Evolutionary conservation across 106 monocot genomes (phyloP).

Genomic region (Dioscorea alata): DNA sequence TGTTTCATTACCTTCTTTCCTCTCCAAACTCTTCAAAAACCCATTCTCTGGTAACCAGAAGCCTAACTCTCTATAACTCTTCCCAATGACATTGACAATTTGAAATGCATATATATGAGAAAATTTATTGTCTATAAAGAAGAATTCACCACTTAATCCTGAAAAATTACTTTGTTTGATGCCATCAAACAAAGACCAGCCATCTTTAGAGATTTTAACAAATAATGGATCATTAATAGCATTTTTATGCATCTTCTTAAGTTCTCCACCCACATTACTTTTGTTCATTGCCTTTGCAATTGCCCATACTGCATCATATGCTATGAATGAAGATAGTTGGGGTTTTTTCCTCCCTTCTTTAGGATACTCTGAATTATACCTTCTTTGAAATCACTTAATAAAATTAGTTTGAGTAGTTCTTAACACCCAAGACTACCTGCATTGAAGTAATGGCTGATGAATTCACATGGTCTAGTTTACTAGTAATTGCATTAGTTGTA

Average conservation of each 20-base stretch:
- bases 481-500: not conserved
- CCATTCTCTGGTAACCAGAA: constrained; percentile 15
- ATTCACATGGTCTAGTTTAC: constrained; percentile 12
- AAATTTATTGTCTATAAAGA: constrained; percentile 3
- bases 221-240: not conserved
- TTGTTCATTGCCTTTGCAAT: constrained; percentile 6
- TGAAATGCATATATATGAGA: not conserved
- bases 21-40: constrained; percentile 5
- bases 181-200: not conserved
- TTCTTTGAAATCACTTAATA: not conserved
- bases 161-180: constrained; percentile 4
- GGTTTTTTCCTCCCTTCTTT: constrained; percentile 2
- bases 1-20: not conserved
- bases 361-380: constrained; percentile 8
- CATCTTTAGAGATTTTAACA: not conserved
- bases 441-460: constrained; percentile 6
- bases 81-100: constrained; percentile 19
- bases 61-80: constrained; percentile 22
- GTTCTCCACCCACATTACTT: not conserved
- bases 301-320: constrained; percentile 18
- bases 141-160: constrained; percentile 14
- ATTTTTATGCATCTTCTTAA: not conserved
- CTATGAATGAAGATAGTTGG: not conserved
- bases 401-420: constrained; percentile 4
- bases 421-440: constrained; percentile 20